Evolutionary conservation across 306 rosid species (phyloP).

Genomic region (Morella rubra): DNA sequence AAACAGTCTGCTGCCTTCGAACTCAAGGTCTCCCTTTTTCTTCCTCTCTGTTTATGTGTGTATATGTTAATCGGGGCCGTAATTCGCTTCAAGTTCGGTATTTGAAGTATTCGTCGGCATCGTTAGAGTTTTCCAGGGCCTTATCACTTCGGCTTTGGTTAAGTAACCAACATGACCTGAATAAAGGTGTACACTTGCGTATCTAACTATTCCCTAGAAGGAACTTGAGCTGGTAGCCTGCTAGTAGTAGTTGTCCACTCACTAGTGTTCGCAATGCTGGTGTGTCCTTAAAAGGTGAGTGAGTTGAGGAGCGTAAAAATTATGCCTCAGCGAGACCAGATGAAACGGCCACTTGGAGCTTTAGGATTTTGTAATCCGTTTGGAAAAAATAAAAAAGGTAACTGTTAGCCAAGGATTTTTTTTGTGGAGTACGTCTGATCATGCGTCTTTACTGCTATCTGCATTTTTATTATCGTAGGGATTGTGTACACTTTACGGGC

Average conservation of each 20-base stretch:
- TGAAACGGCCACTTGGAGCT: too few species aligned
- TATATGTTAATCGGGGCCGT: neutral
- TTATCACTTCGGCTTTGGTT: neutral
- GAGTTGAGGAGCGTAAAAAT: neutral
- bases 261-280: too few species aligned
- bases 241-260: neutral
- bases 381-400: too few species aligned
- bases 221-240: neutral
- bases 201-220: neutral
- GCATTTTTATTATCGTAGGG: neutral
- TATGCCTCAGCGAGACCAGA: too few species aligned
- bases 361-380: too few species aligned
- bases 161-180: neutral
- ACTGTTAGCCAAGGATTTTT: too few species aligned
- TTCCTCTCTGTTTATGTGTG: neutral
- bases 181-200: neutral
- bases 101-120: neutral
- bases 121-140: neutral
- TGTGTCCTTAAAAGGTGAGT: neutral
- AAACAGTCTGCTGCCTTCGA: constrained; percentile 75
- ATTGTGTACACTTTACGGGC: neutral
- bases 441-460: neutral
- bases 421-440: neutral
- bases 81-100: neutral
- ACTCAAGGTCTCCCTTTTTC: constrained; percentile 54